Percentiles rank a stretch among this genome's conserved stretches.
Evolutionary conservation across 2,329 filamentous ascomycete genomes (phyloP).

Genomic region (Epichloe amarillans): DNA sequence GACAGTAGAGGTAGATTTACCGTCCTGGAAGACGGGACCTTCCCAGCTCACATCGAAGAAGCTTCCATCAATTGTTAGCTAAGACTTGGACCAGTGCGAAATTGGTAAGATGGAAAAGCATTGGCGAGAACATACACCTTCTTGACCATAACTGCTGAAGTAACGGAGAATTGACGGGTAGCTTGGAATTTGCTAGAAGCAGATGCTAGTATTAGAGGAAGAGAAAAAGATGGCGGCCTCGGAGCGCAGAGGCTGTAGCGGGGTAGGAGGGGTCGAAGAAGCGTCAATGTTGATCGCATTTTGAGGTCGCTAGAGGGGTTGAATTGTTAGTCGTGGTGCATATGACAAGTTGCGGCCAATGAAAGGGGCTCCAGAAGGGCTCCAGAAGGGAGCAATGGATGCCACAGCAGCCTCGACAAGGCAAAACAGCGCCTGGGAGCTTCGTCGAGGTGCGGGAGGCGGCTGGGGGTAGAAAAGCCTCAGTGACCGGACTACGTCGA

Average conservation of each 20-base stretch:
- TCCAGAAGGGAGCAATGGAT: not conserved
- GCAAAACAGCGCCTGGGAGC: not conserved
- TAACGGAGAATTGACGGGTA: slow-evolving; percentile 32
- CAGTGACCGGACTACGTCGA: too few relatives aligned
- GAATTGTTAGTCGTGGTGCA: slow-evolving; percentile 20
- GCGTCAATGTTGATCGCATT: slow-evolving; percentile 27
- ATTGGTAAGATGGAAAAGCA: slow-evolving; percentile 1
- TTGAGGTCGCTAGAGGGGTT: slow-evolving; percentile 28
- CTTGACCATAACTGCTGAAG: slow-evolving; percentile 58
- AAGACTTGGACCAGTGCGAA: not conserved
- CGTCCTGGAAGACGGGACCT: slow-evolving; percentile 55
- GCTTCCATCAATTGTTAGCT: slow-evolving; percentile 20
- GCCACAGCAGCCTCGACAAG: too few relatives aligned
- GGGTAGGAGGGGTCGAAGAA: slow-evolving; percentile 34
- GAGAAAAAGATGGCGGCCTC: slow-evolving; percentile 26
- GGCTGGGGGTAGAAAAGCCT: not conserved
- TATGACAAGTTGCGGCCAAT: slow-evolving; percentile 9
- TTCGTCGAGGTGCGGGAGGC: not conserved
- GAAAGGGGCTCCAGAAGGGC: not conserved
- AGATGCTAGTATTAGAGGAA: slow-evolving; percentile 26
- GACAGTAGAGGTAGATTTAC: slow-evolving; percentile 37
- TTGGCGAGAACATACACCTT: slow-evolving; percentile 44
- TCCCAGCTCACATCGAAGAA: slow-evolving; percentile 65
- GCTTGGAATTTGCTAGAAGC: slow-evolving; percentile 25
- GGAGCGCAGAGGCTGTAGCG: slow-evolving; percentile 29